These are phyloP conservation scores for Ustulina deusta DNA, from an alignment of 2,329 filamentous ascomycete species.

Conservation along the genomic window DNA sequence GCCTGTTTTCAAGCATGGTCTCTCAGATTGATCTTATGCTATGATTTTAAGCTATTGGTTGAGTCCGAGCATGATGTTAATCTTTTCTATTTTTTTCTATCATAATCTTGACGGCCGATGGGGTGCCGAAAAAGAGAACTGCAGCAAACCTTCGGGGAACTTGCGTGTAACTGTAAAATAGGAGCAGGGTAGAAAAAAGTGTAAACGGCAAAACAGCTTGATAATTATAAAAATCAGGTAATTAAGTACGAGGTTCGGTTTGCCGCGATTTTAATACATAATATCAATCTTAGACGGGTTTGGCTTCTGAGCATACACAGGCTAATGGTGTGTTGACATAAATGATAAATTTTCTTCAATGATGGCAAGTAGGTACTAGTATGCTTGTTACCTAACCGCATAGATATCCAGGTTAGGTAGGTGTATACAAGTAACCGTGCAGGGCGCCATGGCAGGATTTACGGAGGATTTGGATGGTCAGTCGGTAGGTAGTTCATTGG, in stretches of 20 bases:
- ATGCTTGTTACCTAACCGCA: slow-evolving; percentile 10
- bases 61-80: background rate
- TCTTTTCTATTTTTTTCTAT: background rate
- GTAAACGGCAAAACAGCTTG: background rate
- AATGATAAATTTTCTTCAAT: no score
- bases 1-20: background rate
- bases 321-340: slow-evolving; percentile 13
- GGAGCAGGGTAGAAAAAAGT: background rate
- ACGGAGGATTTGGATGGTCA: slow-evolving; percentile 16
- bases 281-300: background rate
- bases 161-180: background rate
- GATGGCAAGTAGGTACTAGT: background rate
- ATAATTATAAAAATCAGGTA: background rate
- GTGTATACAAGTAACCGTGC: slow-evolving; percentile 27
- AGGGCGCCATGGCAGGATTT: slow-evolving; percentile 25
- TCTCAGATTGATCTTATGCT: background rate
- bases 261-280: background rate
- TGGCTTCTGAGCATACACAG: slow-evolving; percentile 9
- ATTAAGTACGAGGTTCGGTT: slow-evolving; percentile 6
- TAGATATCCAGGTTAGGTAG: slow-evolving; percentile 17
- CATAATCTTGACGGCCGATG: background rate
- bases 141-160: background rate
- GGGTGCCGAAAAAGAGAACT: background rate
- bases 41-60: background rate
- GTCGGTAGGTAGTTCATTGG: background rate